phyloP scores from a whole-genome alignment of 768 basidiomycete species.

The Xerocomellus dryophilus region DNA sequence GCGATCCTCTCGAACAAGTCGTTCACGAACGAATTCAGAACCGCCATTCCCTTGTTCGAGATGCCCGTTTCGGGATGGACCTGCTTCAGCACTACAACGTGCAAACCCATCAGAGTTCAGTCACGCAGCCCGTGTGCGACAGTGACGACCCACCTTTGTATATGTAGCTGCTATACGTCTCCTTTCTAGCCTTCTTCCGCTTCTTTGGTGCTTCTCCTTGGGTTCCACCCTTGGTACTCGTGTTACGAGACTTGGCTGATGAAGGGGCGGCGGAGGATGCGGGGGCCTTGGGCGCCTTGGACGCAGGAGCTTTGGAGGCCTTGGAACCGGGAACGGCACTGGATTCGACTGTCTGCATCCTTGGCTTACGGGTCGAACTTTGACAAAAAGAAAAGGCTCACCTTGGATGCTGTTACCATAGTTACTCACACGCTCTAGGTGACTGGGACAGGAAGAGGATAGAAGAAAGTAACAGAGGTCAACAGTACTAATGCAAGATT shows the following conservation, averaged over 20 bases:
- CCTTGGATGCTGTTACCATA: conserved; percentile 2
- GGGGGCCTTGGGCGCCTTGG: conserved; percentile 58
- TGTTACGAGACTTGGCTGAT: conserved; percentile 34
- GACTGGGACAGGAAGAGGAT: neutral
- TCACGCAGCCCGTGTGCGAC: neutral
- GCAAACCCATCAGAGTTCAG: neutral
- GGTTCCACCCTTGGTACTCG: conserved; percentile 13
- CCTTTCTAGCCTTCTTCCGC: conserved; percentile 54
- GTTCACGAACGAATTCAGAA: conserved; percentile 61
- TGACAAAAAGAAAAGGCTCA: neutral
- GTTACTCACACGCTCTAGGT: neutral
- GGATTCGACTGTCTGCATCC: neutral
- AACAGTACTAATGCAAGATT: no score
- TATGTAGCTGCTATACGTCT: conserved; percentile 64
- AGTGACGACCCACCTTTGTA: conserved; percentile 44
- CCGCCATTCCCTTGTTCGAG: conserved; percentile 62
- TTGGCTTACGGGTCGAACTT: no score
- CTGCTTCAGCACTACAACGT: conserved; percentile 52
- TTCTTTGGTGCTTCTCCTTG: conserved; percentile 45
- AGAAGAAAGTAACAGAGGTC: neutral
- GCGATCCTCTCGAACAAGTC: conserved; percentile 62
- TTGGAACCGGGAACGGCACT: conserved; percentile 31
- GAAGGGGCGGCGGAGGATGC: conserved; percentile 36
- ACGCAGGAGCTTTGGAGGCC: conserved; percentile 32
- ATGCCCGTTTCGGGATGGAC: conserved; percentile 75